Evolutionary conservation across 164 flowering plant species (phyloP), one percentile per base, ranked within the genome.

Genomic region (Tetrastigma voinierianum): DNA sequence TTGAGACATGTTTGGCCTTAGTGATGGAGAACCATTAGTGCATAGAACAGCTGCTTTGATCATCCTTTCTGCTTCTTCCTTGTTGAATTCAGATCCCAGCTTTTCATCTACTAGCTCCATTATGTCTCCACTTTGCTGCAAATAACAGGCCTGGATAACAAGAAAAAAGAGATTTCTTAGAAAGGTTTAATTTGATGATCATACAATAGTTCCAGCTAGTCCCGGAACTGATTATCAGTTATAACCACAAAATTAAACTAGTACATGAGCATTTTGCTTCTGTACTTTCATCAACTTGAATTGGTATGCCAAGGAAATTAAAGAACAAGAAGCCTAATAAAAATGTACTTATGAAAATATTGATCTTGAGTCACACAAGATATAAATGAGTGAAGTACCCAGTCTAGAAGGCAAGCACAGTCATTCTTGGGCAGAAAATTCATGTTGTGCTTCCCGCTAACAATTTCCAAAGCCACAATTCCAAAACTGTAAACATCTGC

Each of bases 401-500:
- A 78, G 46, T 86, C 87, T 9, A 83, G 70, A 66, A 84, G 87
- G 69, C 76, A 77, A n/a, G 67, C 65, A 63, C 55, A 68, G 7
- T 84, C 71, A 10, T 80, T 70, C 10, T 59, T 61, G 14, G 87
- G 70, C 55, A 21, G 21, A 19, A 24, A 80, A 52, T 60, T 81
- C 2, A 46, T 60, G 69, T 83, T 81, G 72, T 70, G 77, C 68
- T 59, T 81, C 46, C 88, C 90, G 60, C 79, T 69, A 24, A 79
- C 85, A 57, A 86, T 79, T 67, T 87, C 91, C 62, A 87, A 64
- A 9, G 80, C 77, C 9, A 87, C 85, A 49, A 87, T 16, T 14
- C 88, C 91, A 46, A 78, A 87, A 59, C 91, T 87, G 71, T 87
- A 87, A 24, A 87, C 86, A 64, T 87, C 88, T 46, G 84, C 89